A percentile compares a stretch with the other conserved stretches of the same genome.
These are phyloP conservation scores for Cyclotella distinguenda DNA, from an alignment of 108 stramenopile genomes.

Conservation along the genomic window DNA sequence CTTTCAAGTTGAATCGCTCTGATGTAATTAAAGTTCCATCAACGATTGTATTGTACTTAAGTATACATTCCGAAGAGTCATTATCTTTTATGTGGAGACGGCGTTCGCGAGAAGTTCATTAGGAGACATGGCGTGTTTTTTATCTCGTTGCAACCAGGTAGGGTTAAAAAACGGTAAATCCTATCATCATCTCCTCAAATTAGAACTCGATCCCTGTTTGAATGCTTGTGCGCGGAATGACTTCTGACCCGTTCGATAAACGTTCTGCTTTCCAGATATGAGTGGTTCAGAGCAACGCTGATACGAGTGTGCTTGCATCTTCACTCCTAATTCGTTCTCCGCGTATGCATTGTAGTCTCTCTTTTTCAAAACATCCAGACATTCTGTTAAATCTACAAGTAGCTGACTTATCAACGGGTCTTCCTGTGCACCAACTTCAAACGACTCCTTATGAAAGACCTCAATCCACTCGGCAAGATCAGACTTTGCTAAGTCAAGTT, in stretches of 20 bases:
- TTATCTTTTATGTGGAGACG: too few relatives aligned
- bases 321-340: slow-evolving; percentile 37
- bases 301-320: slow-evolving; percentile 19
- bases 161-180: background rate
- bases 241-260: slow-evolving; percentile 32
- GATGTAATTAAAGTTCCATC: too few relatives aligned
- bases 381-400: slow-evolving; percentile 15
- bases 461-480: slow-evolving; percentile 27
- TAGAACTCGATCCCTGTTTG: slow-evolving; percentile 1
- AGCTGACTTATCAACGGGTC: slow-evolving; percentile 25
- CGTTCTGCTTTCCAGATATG: slow-evolving; percentile 16
- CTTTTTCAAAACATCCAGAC: slow-evolving; percentile 25
- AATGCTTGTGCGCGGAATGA: slow-evolving; percentile 23
- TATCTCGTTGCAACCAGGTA: background rate
- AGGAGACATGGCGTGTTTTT: background rate
- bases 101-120: too few relatives aligned
- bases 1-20: too few relatives aligned
- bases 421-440: slow-evolving; percentile 28
- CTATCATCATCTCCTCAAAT: background rate
- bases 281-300: slow-evolving; percentile 29
- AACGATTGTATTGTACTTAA: too few relatives aligned
- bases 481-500: slow-evolving; percentile 26
- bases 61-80: too few relatives aligned
- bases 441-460: slow-evolving; percentile 24
- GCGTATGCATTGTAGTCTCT: slow-evolving; percentile 26